These are phyloP conservation scores for Coniochaeta sp. DNA, from an alignment of 2,329 filamentous ascomycete genomes.

Conservation along the genomic window DNA sequence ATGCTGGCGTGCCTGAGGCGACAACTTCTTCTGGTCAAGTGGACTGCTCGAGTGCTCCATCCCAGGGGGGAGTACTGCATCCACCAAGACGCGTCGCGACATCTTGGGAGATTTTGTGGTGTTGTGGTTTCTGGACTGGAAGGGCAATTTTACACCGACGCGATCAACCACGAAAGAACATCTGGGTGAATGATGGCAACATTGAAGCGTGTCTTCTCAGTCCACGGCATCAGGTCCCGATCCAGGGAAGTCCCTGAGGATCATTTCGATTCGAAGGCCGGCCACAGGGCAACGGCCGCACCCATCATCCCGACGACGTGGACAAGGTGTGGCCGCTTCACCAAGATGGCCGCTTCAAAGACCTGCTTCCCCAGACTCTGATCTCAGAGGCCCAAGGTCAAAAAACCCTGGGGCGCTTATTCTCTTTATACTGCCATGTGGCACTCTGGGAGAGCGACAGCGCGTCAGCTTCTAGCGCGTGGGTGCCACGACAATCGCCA, in stretches of 20 bases:
- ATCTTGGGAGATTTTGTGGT: not conserved
- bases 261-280: no score
- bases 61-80: not conserved
- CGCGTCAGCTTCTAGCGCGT: constrained; percentile 2
- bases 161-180: not conserved
- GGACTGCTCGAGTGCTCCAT: not conserved
- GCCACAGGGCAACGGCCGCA: no score
- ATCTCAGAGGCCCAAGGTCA: not conserved
- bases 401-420: not conserved
- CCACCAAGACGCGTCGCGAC: not conserved
- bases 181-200: not conserved
- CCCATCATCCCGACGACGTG: not conserved
- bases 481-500: constrained; percentile 1
- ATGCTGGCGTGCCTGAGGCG: not conserved
- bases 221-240: no score
- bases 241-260: no score
- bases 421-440: constrained; percentile 1
- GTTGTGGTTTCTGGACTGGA: not conserved
- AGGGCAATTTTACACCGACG: not conserved
- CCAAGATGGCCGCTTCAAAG: not conserved
- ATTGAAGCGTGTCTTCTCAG: no score
- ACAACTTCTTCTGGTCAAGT: not conserved
- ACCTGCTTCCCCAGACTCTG: not conserved
- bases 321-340: not conserved
- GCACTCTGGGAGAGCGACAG: not conserved